Conservation (phyloP, 495 filamentous ascomycete species). For the Xylona heveae region DNA sequence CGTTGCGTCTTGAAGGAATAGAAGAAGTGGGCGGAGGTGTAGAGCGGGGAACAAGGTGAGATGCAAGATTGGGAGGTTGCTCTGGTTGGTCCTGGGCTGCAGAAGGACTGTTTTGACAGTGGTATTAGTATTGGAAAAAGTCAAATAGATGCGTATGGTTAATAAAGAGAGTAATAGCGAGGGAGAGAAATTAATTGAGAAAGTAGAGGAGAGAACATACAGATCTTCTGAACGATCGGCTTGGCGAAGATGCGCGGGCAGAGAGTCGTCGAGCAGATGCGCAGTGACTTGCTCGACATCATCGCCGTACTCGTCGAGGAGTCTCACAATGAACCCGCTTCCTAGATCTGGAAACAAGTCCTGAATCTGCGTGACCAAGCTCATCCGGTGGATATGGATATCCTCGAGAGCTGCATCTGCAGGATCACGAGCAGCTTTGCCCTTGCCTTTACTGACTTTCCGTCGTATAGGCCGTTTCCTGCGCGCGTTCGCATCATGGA, state of each 20-base stretch:
- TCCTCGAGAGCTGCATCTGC: conserved; percentile 16
- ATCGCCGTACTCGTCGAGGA: conserved; percentile 61
- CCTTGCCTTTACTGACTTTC: conserved; percentile 52
- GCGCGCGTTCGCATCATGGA: conserved; percentile 13
- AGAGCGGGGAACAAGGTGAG: conserved; percentile 18
- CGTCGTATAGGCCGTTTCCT: conserved; percentile 24
- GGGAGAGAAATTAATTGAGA: no score
- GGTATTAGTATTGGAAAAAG: no score
- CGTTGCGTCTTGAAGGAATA: conserved; percentile 32
- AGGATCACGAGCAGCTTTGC: conserved; percentile 19
- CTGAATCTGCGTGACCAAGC: conserved; percentile 65
- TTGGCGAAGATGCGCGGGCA: conserved; percentile 38
- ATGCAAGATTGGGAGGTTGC: conserved; percentile 12
- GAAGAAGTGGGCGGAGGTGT: conserved; percentile 16
- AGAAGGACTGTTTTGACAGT: no score
- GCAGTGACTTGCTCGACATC: conserved; percentile 61
- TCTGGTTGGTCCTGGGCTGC: no score
- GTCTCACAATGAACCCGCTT: conserved; percentile 53
- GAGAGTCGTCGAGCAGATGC: conserved; percentile 63
- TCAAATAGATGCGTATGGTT: no score
- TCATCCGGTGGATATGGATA: conserved; percentile 66
- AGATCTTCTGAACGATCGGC: conserved; percentile 33
- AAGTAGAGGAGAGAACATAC: conserved; percentile 12
- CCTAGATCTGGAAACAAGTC: conserved; percentile 87
- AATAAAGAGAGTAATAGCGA: no score